phyloP scores from a whole-genome alignment of 306 rosid species.

The Dryas alaskensis region DNA sequence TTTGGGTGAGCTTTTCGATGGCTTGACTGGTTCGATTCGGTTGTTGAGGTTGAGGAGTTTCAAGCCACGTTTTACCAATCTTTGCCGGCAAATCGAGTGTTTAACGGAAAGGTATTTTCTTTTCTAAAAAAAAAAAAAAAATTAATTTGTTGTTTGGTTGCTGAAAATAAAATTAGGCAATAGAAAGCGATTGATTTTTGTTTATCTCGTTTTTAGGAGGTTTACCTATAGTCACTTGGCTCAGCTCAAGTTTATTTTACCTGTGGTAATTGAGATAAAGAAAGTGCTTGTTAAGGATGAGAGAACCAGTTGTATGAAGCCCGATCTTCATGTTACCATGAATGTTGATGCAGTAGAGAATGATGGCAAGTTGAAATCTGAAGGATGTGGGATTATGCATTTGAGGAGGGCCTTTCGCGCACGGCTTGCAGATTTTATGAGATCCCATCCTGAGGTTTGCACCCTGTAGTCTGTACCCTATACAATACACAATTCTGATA shows the following conservation, averaged over 20 bases:
- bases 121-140: not conserved
- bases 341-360: slow-evolving; percentile 33
- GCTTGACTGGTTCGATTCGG: slow-evolving; percentile 55
- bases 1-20: slow-evolving; percentile 49
- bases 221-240: slow-evolving; percentile 70
- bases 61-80: slow-evolving; percentile 39
- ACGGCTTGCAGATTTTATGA: slow-evolving; percentile 41
- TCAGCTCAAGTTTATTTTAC: slow-evolving; percentile 65
- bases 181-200: not conserved
- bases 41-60: slow-evolving; percentile 44
- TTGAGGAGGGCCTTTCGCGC: slow-evolving; percentile 46
- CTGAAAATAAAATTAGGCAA: not conserved
- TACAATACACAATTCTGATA: not conserved
- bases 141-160: not conserved
- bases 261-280: slow-evolving; percentile 63
- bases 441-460: slow-evolving; percentile 65
- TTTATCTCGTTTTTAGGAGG: slow-evolving; percentile 49
- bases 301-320: slow-evolving; percentile 60
- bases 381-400: slow-evolving; percentile 27
- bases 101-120: slow-evolving; percentile 61
- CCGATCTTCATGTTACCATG: slow-evolving; percentile 61
- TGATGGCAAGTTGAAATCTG: slow-evolving; percentile 28
- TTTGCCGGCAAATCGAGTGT: slow-evolving; percentile 48
- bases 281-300: slow-evolving; percentile 48
- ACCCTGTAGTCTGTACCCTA: not conserved